These are phyloP conservation scores for Fusarium vanettenii DNA, from an alignment of 2,329 filamentous ascomycete species.

Conservation along the genomic window DNA sequence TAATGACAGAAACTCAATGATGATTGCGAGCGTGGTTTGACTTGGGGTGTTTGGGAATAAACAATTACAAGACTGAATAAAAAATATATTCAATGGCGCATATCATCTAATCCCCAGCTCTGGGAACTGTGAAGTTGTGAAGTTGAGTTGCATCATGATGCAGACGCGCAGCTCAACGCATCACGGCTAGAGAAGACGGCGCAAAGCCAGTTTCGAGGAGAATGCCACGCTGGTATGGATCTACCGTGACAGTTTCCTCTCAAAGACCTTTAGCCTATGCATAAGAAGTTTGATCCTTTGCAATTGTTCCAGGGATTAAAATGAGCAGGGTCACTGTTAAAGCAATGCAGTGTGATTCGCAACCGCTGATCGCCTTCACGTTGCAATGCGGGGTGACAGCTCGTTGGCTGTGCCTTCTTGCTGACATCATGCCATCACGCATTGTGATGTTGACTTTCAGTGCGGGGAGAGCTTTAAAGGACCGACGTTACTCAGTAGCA, in stretches of 20 bases:
- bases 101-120: background rate
- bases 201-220: background rate
- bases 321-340: background rate
- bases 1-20: background rate
- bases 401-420: background rate
- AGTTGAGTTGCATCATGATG: background rate
- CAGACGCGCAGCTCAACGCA: background rate
- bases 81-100: background rate
- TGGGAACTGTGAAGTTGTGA: background rate
- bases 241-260: background rate
- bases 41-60: background rate
- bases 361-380: background rate
- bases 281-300: background rate
- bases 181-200: background rate
- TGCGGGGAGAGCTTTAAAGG: background rate
- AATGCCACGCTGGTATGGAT: background rate
- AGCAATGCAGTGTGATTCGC: background rate
- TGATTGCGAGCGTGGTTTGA: background rate
- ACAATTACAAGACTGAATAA: background rate
- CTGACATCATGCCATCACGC: background rate
- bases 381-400: background rate
- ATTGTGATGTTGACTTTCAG: background rate
- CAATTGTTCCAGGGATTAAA: background rate
- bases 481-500: background rate
- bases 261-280: background rate